These are phyloP conservation scores for Pneumocystis carinii DNA, from an alignment of 1,139 yeast genomes.

Conservation along the genomic window DNA sequence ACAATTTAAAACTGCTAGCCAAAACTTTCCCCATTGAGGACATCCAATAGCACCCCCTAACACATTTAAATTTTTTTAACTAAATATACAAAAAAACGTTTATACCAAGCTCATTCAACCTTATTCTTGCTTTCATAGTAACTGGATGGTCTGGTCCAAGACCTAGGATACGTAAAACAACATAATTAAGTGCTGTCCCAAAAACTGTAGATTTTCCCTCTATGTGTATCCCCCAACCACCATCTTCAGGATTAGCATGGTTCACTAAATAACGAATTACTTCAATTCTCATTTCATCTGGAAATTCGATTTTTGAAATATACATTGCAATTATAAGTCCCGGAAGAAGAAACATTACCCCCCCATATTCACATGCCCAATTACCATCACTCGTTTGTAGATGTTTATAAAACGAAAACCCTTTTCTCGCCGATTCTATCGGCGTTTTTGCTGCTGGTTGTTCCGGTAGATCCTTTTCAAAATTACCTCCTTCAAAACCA, in stretches of 20 bases:
- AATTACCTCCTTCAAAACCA: slow-evolving; percentile 14
- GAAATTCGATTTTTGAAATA: slow-evolving; percentile 52
- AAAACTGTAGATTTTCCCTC: slow-evolving; percentile 87
- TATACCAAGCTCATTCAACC: slow-evolving; percentile 37
- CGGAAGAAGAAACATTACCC: slow-evolving; percentile 93
- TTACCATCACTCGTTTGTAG: slow-evolving; percentile 63
- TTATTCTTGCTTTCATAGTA: slow-evolving; percentile 58
- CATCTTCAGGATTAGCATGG: slow-evolving; percentile 90
- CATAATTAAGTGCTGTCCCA: slow-evolving; percentile 83
- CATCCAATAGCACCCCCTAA: slow-evolving; percentile 73
- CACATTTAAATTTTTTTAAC: neutral
- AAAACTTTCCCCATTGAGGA: slow-evolving; percentile 97
- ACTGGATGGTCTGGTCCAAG: slow-evolving; percentile 60
- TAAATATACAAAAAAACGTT: neutral
- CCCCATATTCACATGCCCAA: slow-evolving; percentile 86
- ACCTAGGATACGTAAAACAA: slow-evolving; percentile 63
- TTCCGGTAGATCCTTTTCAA: slow-evolving; percentile 11
- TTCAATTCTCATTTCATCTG: slow-evolving; percentile 51
- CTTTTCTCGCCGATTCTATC: slow-evolving; percentile 52
- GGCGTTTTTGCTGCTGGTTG: slow-evolving; percentile 28
- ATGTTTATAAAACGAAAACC: slow-evolving; percentile 51
- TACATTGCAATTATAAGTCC: slow-evolving; percentile 72
- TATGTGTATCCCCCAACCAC: slow-evolving; percentile 98
- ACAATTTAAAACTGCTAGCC: slow-evolving; percentile 65
- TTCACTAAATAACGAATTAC: slow-evolving; percentile 73